These are phyloP conservation scores for Ceratobasidium sp. DNA, from an alignment of 1,284 basidiomycete species.

Conservation along the genomic window DNA sequence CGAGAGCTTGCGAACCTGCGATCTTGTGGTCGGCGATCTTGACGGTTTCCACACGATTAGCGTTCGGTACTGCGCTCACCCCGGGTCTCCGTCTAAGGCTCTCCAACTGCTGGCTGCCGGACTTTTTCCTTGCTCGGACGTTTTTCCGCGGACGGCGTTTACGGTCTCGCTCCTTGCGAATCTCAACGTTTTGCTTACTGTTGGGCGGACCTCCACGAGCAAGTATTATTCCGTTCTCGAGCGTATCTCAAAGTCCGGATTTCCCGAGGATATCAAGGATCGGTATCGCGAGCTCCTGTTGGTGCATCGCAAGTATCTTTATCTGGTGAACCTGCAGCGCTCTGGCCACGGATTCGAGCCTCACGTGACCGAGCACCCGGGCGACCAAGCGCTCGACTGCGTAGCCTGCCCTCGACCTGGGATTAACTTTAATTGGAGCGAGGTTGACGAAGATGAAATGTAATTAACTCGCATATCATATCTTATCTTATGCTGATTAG, in stretches of 20 bases:
- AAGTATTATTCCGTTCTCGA: not conserved
- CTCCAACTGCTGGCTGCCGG: not conserved
- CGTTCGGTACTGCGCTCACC: constrained; percentile 7
- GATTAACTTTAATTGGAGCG: constrained; percentile 1
- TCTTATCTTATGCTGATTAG: no score
- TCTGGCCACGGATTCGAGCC: not conserved
- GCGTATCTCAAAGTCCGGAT: not conserved
- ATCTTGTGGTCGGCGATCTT: not conserved
- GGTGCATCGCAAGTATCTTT: not conserved
- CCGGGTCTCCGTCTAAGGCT: not conserved
- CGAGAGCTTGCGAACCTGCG: no score
- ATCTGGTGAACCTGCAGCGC: not conserved
- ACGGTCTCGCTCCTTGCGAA: not conserved
- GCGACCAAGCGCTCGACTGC: constrained; percentile 6
- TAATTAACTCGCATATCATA: not conserved
- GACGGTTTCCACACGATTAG: not conserved
- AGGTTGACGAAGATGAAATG: not conserved
- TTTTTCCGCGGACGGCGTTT: not conserved
- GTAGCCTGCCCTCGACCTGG: constrained; percentile 15
- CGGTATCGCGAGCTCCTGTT: constrained; percentile 1
- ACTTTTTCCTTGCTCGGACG: constrained; percentile 11
- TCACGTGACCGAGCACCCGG: not conserved
- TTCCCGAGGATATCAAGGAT: not conserved
- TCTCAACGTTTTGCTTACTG: not conserved
- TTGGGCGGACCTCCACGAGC: not conserved